Base-by-base conservation (phyloP, 2,329 filamentous ascomycete genomes). In the Aspergillus uvarum region DNA sequence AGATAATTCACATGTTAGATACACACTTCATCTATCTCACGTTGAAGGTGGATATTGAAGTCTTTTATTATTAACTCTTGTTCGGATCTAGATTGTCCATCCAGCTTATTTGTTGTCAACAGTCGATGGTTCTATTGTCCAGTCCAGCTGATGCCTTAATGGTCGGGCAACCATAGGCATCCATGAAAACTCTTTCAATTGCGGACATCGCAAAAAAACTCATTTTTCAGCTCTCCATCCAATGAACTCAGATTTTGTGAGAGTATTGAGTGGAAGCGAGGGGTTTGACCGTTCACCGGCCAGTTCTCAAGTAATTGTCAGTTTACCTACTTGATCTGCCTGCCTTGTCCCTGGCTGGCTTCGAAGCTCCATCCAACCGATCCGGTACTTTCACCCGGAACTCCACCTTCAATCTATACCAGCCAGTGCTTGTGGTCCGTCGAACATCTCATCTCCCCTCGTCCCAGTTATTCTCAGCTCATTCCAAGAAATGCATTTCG, bases 141-240 rank as follows among this genome's bases (percentile, higher is more conserved):
- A 22, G 22, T 44, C n/a, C 22, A n/a, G 10, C 19, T 2, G 19
- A 38, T 38, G 47, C 58, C 57, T 56, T 54, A 54, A 31, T 10
- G n/a, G 24, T 54, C 38, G 61, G 60, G 62, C 58, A 59, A 44
- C 49, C 22, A 54, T 62, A 67, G 65, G 63, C 65, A 67, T 64
- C 63, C 55, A 58, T 52, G 29, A 61, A 60, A 59, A 59, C 10
- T 54, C 47, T 51, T 51, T 57, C 16, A 55, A 62, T 44, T 44
- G 38, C 16, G 38, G 38, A 6, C 14, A 47, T 11, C 11, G 26
- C 6, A 49, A 16, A n/a, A 26, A 54, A 44, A 44, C 38, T 44
- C 38, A 44, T 44, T 44, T 44, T 44, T 19, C 16, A 44, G 38
- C 16, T 44, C n/a, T 5, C 16, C 38, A 35, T 35, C 32, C 32